Conservation (phyloP, 2,329 filamentous ascomycete species). For the Diaporthe aspalathi region DNA sequence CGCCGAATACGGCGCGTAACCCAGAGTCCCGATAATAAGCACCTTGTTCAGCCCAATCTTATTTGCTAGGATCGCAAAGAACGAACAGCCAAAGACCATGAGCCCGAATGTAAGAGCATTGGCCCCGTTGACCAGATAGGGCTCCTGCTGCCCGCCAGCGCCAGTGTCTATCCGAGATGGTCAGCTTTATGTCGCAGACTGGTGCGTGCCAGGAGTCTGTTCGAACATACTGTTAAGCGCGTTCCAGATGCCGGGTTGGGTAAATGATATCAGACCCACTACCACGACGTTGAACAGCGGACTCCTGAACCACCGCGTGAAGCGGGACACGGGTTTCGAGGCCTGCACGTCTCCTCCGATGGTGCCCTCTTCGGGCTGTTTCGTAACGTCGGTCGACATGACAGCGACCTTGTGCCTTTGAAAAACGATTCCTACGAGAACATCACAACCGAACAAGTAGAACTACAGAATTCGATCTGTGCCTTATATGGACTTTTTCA, state of each 20-base stretch:
- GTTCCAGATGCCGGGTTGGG: constrained; percentile 60
- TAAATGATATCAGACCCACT: constrained; percentile 57
- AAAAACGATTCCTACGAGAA: neutral
- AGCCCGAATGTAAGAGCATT: constrained; percentile 58
- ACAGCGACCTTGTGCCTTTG: neutral
- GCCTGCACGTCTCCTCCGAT: neutral
- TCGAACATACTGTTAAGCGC: constrained; percentile 53
- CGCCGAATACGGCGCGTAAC: constrained; percentile 57
- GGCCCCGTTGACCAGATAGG: constrained; percentile 54
- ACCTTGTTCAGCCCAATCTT: constrained; percentile 55
- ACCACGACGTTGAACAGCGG: constrained; percentile 60
- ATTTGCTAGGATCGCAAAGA: constrained; percentile 55
- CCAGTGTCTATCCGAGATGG: constrained; percentile 43
- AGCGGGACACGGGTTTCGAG: constrained; percentile 43
- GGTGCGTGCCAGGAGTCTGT: neutral
- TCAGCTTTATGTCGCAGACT: neutral
- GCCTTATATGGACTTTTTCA: neutral
- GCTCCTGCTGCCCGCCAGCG: constrained; percentile 50
- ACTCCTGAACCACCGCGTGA: constrained; percentile 55
- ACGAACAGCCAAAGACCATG: constrained; percentile 57
- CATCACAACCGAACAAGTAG: no score
- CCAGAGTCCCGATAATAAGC: constrained; percentile 56
- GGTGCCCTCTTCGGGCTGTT: constrained; percentile 9
- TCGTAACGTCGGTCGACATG: constrained; percentile 5
- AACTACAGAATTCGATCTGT: neutral